phyloP scores from a whole-genome alignment of 495 filamentous ascomycete genomes.

The Aspergillus panamensis region DNA sequence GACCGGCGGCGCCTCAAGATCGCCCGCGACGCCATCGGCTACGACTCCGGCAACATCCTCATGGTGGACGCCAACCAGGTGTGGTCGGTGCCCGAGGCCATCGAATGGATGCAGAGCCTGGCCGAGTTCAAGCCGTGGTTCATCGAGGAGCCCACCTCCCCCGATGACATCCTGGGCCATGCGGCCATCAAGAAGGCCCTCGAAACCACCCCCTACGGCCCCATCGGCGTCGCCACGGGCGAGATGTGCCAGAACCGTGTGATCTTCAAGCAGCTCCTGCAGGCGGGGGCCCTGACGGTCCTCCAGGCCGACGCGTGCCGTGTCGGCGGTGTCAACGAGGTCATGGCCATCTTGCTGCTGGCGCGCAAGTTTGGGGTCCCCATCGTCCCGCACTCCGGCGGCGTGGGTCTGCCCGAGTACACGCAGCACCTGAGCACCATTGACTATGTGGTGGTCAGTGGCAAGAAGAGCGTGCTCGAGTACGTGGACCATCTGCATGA shows the following conservation, averaged over 20 bases:
- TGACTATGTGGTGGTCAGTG: slow-evolving; percentile 86
- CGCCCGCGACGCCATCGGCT: slow-evolving; percentile 79
- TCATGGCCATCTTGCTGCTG: slow-evolving; percentile 84
- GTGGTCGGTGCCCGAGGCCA: slow-evolving; percentile 89
- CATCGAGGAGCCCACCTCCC: slow-evolving; percentile 94
- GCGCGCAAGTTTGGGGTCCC: slow-evolving; percentile 81
- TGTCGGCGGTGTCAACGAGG: slow-evolving; percentile 89
- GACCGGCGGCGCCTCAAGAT: slow-evolving; percentile 68
- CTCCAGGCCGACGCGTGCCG: slow-evolving; percentile 92
- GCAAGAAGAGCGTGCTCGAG: slow-evolving; percentile 77
- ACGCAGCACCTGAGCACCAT: slow-evolving; percentile 92
- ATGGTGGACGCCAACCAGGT: slow-evolving; percentile 98
- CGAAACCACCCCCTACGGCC: slow-evolving; percentile 54
- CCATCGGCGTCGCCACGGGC: slow-evolving; percentile 83
- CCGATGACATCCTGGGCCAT: slow-evolving; percentile 89
- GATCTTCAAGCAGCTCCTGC: slow-evolving; percentile 88
- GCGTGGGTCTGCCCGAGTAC: slow-evolving; percentile 90
- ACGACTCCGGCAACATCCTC: slow-evolving; percentile 78
- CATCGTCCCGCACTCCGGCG: slow-evolving; percentile 84
- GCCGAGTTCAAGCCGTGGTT: slow-evolving; percentile 91
- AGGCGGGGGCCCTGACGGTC: slow-evolving; percentile 74
- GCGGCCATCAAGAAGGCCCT: slow-evolving; percentile 78
- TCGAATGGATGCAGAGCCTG: slow-evolving; percentile 80
- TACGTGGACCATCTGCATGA: slow-evolving; percentile 94
- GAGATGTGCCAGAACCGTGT: slow-evolving; percentile 98